Conservation (phyloP, 768 basidiomycete genomes). For the Dioszegia hungarica region DNA sequence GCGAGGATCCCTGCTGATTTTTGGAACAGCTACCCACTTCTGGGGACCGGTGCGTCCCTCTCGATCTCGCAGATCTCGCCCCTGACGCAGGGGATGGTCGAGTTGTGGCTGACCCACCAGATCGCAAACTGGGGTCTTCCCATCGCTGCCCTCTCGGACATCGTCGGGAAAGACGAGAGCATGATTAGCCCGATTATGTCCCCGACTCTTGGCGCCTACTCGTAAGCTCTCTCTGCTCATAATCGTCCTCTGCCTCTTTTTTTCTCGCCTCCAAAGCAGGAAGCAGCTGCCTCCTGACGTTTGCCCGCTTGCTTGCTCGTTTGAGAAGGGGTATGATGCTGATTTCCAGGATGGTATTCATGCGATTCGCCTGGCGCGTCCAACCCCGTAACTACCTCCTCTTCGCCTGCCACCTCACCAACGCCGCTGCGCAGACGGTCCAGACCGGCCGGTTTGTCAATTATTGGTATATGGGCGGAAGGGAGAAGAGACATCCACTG, state of each 20-base stretch:
- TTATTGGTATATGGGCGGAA: conserved; percentile 86
- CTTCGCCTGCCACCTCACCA: conserved; percentile 89
- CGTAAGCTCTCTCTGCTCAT: too few relatives aligned
- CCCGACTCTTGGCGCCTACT: conserved; percentile 79
- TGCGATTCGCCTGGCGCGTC: conserved; percentile 71
- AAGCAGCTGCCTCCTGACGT: too few relatives aligned
- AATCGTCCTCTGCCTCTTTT: background rate
- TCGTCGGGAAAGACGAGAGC: conserved; percentile 82
- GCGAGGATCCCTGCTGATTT: conserved; percentile 29
- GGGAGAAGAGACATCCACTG: conserved; percentile 59
- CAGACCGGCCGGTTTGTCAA: conserved; percentile 81
- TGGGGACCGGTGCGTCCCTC: conserved; percentile 84
- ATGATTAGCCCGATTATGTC: conserved; percentile 97
- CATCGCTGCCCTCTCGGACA: conserved; percentile 82
- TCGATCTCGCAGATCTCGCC: too few relatives aligned
- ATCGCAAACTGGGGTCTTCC: conserved; percentile 98
- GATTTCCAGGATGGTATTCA: background rate
- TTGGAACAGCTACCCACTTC: conserved; percentile 83
- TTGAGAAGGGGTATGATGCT: too few relatives aligned
- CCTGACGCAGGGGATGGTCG: too few relatives aligned
- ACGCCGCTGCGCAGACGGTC: conserved; percentile 74
- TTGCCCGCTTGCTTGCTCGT: too few relatives aligned
- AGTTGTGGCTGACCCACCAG: conserved; percentile 54
- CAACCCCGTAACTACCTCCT: conserved; percentile 93
- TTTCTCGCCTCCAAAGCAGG: background rate